These are phyloP conservation scores for Colletotrichum salicis DNA, from an alignment of 2,329 filamentous ascomycete species.

Conservation along the genomic window DNA sequence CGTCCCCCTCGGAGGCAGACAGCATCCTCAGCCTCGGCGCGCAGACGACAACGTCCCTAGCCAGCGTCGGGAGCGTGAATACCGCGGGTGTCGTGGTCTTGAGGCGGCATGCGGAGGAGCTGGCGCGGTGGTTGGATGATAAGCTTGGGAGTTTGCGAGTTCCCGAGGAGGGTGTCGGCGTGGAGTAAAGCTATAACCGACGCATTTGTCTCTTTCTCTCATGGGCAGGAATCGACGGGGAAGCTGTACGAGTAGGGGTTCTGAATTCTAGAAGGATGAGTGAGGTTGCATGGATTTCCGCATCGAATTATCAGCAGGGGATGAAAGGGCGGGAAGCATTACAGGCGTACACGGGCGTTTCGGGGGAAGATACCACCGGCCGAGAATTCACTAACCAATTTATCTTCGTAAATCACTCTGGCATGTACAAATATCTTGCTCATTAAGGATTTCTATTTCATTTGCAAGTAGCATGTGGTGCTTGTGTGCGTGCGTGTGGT, in stretches of 20 bases:
- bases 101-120: conserved; percentile 67
- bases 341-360: conserved; percentile 29
- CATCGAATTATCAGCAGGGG: not conserved
- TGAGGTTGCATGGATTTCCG: too few relatives aligned
- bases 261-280: too few relatives aligned
- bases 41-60: conserved; percentile 54
- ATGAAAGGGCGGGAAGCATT: not conserved
- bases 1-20: conserved; percentile 56
- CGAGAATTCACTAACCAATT: not conserved
- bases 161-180: conserved; percentile 62
- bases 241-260: not conserved
- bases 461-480: not conserved
- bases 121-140: conserved; percentile 70
- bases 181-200: conserved; percentile 37
- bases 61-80: conserved; percentile 50
- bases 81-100: conserved; percentile 61
- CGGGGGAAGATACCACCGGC: conserved; percentile 35
- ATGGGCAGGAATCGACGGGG: not conserved
- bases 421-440: not conserved
- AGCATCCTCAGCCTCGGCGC: conserved; percentile 59
- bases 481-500: not conserved
- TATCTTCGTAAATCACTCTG: conserved; percentile 6
- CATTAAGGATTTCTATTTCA: not conserved
- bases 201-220: not conserved
- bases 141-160: conserved; percentile 64